Percentiles rank a stretch among this genome's conserved stretches.
These are phyloP conservation scores for Hyphodiscus sp. DNA, from an alignment of 2,329 filamentous ascomycete genomes.

Conservation along the genomic window DNA sequence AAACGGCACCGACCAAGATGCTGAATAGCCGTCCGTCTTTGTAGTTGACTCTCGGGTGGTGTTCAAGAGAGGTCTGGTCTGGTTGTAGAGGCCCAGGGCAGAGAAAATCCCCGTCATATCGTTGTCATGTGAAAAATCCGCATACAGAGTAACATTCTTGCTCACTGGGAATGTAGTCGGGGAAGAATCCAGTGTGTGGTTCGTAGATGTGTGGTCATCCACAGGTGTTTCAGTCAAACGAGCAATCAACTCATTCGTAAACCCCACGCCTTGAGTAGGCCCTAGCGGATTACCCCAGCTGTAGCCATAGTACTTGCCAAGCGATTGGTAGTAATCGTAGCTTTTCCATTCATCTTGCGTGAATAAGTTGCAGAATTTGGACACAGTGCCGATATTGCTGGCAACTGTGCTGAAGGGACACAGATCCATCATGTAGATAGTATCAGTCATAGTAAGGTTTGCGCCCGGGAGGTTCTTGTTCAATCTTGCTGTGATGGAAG, in stretches of 20 bases:
- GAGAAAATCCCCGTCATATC: slow-evolving; percentile 72
- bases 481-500: slow-evolving; percentile 60
- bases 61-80: slow-evolving; percentile 47
- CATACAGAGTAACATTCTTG: slow-evolving; percentile 56
- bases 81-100: slow-evolving; percentile 73
- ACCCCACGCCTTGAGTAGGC: slow-evolving; percentile 81
- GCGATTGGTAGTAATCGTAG: slow-evolving; percentile 74
- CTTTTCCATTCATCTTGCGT: slow-evolving; percentile 63
- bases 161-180: slow-evolving; percentile 66
- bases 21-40: slow-evolving; percentile 61
- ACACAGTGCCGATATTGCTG: slow-evolving; percentile 46
- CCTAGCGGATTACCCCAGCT: slow-evolving; percentile 71
- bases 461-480: slow-evolving; percentile 63
- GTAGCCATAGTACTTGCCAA: slow-evolving; percentile 83
- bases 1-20: slow-evolving; percentile 78
- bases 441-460: slow-evolving; percentile 55
- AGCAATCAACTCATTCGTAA: slow-evolving; percentile 79
- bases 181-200: slow-evolving; percentile 66
- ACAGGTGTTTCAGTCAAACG: slow-evolving; percentile 67
- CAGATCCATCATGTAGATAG: slow-evolving; percentile 75
- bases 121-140: slow-evolving; percentile 91
- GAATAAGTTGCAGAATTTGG: slow-evolving; percentile 73
- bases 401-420: slow-evolving; percentile 82
- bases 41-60: slow-evolving; percentile 42
- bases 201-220: slow-evolving; percentile 66